Conservation (phyloP, 768 basidiomycete species). For the Mycena rebaudengoi region DNA sequence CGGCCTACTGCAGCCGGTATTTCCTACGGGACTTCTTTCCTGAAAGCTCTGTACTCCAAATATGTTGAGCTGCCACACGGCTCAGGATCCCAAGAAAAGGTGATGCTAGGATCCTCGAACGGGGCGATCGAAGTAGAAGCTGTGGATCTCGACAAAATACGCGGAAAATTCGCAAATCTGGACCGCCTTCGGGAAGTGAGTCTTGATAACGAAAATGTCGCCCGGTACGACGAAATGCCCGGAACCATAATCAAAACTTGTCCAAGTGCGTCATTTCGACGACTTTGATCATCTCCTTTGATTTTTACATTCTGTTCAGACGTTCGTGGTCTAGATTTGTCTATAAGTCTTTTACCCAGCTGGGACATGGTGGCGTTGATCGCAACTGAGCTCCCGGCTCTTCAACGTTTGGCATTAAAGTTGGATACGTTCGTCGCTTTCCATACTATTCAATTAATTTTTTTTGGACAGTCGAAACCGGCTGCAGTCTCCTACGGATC, state of each 20-base stretch:
- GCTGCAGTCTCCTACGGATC: constrained; percentile 51
- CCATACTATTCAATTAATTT: constrained; percentile 26
- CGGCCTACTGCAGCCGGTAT: constrained; percentile 70
- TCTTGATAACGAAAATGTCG: constrained; percentile 74
- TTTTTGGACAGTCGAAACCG: constrained; percentile 68
- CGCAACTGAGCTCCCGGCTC: constrained; percentile 61
- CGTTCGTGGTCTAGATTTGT: constrained; percentile 83
- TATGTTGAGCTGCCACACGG: constrained; percentile 76
- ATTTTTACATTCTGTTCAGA: constrained; percentile 50
- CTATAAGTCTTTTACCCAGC: constrained; percentile 71
- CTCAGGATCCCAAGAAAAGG: constrained; percentile 61
- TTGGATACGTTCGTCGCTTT: constrained; percentile 48
- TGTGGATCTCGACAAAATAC: constrained; percentile 81
- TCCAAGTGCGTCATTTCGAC: constrained; percentile 64
- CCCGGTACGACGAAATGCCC: constrained; percentile 52
- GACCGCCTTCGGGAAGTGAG: constrained; percentile 80
- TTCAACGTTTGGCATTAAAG: constrained; percentile 82
- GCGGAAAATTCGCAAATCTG: constrained; percentile 72
- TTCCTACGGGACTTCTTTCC: constrained; percentile 73
- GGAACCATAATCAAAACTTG: constrained; percentile 66
- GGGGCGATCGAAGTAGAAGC: constrained; percentile 89
- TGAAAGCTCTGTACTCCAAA: constrained; percentile 76
- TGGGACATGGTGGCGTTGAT: constrained; percentile 80
- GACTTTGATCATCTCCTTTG: constrained; percentile 1
- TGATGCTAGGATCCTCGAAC: constrained; percentile 82